Conservation (phyloP, 345 rosid genomes). For the Hibiscus trionum region DNA sequence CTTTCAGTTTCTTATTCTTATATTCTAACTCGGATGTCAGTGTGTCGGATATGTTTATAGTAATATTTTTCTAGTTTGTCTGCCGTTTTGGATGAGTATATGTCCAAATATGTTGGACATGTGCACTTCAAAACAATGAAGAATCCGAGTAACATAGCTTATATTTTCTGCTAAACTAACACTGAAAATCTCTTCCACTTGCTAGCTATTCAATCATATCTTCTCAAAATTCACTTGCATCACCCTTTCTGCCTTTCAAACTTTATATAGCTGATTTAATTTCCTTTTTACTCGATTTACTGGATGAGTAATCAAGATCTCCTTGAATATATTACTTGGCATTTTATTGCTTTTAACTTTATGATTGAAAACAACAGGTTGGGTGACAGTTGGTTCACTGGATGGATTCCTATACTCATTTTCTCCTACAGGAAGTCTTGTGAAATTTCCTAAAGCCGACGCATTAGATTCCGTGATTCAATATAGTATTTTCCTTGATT, state of each 20-base stretch:
- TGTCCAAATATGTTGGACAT: too few relatives aligned
- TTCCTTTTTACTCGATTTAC: not conserved
- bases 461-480: slow-evolving; percentile 44
- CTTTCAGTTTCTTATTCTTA: too few relatives aligned
- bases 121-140: not conserved
- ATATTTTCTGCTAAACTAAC: not conserved
- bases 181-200: not conserved
- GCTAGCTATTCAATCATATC: not conserved
- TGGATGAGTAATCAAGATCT: not conserved
- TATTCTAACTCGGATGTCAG: too few relatives aligned
- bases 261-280: too few relatives aligned
- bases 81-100: too few relatives aligned
- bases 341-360: not conserved
- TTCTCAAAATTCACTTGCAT: not conserved
- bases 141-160: not conserved
- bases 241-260: not conserved
- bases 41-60: too few relatives aligned
- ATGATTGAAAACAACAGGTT: slow-evolving; percentile 34
- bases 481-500: slow-evolving; percentile 52
- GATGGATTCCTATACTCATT: slow-evolving; percentile 76
- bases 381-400: slow-evolving; percentile 73
- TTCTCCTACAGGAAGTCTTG: slow-evolving; percentile 58
- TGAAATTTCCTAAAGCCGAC: slow-evolving; percentile 35
- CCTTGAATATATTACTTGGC: not conserved
- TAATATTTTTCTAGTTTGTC: too few relatives aligned